Conservation (phyloP, 129 eudicot genomes). For the Centrapalus pauciflorus region DNA sequence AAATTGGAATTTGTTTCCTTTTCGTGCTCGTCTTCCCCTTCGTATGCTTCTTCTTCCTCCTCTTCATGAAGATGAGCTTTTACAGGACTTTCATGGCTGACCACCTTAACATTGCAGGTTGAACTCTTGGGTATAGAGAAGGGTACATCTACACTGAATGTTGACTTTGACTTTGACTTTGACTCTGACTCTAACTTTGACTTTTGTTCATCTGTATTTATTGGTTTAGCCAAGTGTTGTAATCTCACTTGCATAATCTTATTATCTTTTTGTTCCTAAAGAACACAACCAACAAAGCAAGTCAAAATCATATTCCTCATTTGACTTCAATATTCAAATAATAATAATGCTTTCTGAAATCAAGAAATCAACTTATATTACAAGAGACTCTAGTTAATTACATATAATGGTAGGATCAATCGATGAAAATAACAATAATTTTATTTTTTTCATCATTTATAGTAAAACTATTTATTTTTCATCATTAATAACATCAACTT, state of each 20-base stretch:
- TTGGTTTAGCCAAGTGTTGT: slow-evolving; percentile 32
- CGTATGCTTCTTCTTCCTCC: slow-evolving; percentile 40
- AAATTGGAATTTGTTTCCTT: slow-evolving; percentile 34
- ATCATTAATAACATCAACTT: no score
- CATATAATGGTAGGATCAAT: no score
- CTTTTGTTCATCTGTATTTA: slow-evolving; percentile 28
- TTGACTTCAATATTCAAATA: slow-evolving; percentile 5
- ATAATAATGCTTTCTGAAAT: no score
- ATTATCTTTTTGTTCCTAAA: slow-evolving; percentile 34
- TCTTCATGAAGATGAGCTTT: slow-evolving; percentile 11
- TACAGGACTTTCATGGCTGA: slow-evolving; percentile 50
- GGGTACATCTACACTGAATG: slow-evolving; percentile 52
- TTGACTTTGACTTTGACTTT: slow-evolving; percentile 27
- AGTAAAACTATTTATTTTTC: no score
- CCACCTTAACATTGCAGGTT: slow-evolving; percentile 49
- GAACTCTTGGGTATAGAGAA: slow-evolving; percentile 36
- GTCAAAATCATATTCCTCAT: slow-evolving; percentile 1
- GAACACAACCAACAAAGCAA: slow-evolving; percentile 4
- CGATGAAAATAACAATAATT: neutral
- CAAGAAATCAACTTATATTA: no score
- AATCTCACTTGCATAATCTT: slow-evolving; percentile 41
- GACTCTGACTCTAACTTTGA: slow-evolving; percentile 17
- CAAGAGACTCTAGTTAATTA: no score
- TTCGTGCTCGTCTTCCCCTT: slow-evolving; percentile 73
- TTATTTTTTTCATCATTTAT: no score